Evolutionary conservation across 192 early-diverging fungal genomes (phyloP), one percentile per base, ranked within the genome.

Genomic region (Entophlyctis helioformis): DNA sequence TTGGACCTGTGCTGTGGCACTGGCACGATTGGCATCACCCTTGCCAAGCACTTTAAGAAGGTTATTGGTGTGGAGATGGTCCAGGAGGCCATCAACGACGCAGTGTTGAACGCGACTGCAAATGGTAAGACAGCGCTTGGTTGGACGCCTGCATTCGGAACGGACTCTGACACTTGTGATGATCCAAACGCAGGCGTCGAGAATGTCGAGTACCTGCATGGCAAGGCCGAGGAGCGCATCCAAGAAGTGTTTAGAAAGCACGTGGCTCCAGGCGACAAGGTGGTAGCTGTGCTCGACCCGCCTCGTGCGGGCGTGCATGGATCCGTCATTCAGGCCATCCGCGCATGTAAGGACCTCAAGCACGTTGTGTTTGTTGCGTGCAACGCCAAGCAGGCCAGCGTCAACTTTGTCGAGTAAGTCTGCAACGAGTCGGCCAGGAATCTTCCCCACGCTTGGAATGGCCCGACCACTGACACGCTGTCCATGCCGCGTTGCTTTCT

Each of bases 1-100:
- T 57, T 86, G 20, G 84, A 88, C 57, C 54, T 88, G 19, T 88
- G 86, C 57, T 88, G 86, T 65, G 86, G 86, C 11, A 88, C 84
- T 15, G 86, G 86, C 22, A 88, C 86, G 11, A 88, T 88, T 47
- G 86, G 86, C 20, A 67, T 88, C 34, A 72, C 73, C 9, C 73
- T 88, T 75, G 78, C 84, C 3, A 54, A 62, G 36, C 53, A 56
- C 2, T 71, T 83, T n/a, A 73, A 83, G 27, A 56, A 61, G 26
- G 81, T 88, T 12, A 57, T 86, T 60, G 86, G 84, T 15, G 65
- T 86, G 25, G 86, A 88, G 34, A 73, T 85, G 36, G 67, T 74
- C 13, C 50, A 53, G 22, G 56, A 70, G 24, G 84, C 86, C n/a
- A 63, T 88, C 34, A 63, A 67, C 12, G 86, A 88, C 51, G 86